Conservation (phyloP, 495 filamentous ascomycete genomes). For the Acidiella bohemica region DNA sequence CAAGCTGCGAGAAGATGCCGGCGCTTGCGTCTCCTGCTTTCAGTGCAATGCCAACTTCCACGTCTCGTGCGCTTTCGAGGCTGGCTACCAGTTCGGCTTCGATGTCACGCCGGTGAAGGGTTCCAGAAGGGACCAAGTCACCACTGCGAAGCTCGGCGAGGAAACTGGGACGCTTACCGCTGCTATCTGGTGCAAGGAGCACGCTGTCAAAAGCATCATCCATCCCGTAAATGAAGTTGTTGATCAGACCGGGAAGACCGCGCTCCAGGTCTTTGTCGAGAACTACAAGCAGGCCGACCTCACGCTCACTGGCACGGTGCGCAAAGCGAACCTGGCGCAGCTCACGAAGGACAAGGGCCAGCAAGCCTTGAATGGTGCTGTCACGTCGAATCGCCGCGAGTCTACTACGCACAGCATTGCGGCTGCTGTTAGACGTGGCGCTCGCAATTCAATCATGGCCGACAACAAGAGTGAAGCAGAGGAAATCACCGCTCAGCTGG, state of each 20-base stretch:
- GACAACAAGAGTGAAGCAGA: constrained; percentile 20
- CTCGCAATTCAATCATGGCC: constrained; percentile 15
- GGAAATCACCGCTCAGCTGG: constrained; percentile 18
- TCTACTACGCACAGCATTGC: constrained; percentile 15
- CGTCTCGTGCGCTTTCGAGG: constrained; percentile 75
- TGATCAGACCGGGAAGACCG: constrained; percentile 45
- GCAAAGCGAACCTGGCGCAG: constrained; percentile 64
- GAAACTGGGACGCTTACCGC: constrained; percentile 67
- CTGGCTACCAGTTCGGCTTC: constrained; percentile 71
- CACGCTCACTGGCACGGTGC: constrained; percentile 73
- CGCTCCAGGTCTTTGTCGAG: constrained; percentile 69
- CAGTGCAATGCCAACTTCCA: constrained; percentile 75
- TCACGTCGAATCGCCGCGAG: constrained; percentile 9
- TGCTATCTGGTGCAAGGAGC: constrained; percentile 81
- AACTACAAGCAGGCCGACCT: constrained; percentile 93
- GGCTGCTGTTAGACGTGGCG: constrained; percentile 15
- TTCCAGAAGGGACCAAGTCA: constrained; percentile 62
- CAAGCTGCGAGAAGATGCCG: constrained; percentile 29
- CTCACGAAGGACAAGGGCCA: constrained; percentile 31
- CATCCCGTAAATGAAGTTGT: constrained; percentile 69
- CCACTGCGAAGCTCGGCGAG: constrained; percentile 54
- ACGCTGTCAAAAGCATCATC: constrained; percentile 50
- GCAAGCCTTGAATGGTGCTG: not conserved
- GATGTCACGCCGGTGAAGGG: constrained; percentile 83
- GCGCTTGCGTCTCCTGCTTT: constrained; percentile 71